Evolutionary conservation across 495 filamentous ascomycete genomes (phyloP).

Genomic region (Penicillium cataractarum): DNA sequence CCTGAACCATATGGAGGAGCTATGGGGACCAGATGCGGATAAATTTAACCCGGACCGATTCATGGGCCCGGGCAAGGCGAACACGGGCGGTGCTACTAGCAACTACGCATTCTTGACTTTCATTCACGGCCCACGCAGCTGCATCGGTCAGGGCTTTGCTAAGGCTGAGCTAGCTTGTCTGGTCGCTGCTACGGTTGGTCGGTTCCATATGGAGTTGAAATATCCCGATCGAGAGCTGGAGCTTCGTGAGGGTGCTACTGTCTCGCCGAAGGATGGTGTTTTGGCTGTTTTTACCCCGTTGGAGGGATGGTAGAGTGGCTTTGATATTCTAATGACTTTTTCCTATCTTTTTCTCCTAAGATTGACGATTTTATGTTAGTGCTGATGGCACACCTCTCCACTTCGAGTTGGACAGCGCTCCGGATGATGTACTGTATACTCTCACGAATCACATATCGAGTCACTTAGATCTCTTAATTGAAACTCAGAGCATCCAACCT

Average conservation of each 20-base stretch:
- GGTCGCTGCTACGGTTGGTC: conserved; percentile 73
- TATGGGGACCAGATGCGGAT: conserved; percentile 84
- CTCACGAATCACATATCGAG: not conserved
- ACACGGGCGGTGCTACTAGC: conserved; percentile 58
- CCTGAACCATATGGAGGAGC: conserved; percentile 71
- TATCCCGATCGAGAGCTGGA: conserved; percentile 62
- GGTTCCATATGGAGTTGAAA: conserved; percentile 65
- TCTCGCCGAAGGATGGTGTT: conserved; percentile 66
- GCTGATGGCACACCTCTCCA: not conserved
- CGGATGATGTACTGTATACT: not conserved
- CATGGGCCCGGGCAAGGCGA: conserved; percentile 55
- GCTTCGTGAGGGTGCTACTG: conserved; percentile 62
- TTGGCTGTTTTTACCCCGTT: conserved; percentile 60
- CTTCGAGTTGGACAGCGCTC: not conserved
- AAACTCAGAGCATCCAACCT: not conserved
- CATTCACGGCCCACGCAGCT: conserved; percentile 77
- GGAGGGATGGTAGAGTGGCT: conserved; percentile 62
- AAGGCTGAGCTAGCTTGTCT: conserved; percentile 82
- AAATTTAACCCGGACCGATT: conserved; percentile 83
- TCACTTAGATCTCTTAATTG: not conserved
- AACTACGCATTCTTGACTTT: conserved; percentile 84
- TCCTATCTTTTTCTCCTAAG: not conserved
- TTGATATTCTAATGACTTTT: not conserved
- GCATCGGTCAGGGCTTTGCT: conserved; percentile 82
- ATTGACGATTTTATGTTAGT: not conserved